Conservation (phyloP, 2,329 filamentous ascomycete genomes). For the Ophiostoma novo-ulmi region DNA sequence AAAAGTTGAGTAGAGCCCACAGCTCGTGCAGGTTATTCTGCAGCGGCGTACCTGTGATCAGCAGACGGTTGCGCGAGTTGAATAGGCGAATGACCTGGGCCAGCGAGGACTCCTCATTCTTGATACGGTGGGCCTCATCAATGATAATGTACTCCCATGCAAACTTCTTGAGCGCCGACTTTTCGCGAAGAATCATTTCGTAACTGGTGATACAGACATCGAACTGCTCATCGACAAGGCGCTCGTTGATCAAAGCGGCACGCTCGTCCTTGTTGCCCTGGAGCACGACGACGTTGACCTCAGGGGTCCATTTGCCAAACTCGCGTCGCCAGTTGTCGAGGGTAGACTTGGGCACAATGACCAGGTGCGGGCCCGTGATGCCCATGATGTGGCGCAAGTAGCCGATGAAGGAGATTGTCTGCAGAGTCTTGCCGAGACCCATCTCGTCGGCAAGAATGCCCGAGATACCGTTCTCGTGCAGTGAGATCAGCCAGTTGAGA, state of each 20-base stretch:
- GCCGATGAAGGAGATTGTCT: conserved; percentile 94
- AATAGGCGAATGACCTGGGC: conserved; percentile 96
- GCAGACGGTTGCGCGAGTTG: conserved; percentile 85
- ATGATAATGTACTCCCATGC: conserved; percentile 99
- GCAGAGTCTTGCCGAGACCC: conserved; percentile 94
- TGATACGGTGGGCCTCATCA: conserved; percentile 96
- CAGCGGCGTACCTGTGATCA: conserved; percentile 93
- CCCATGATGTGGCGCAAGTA: conserved; percentile 88
- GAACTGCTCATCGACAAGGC: conserved; percentile 89
- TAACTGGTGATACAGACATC: conserved; percentile 98
- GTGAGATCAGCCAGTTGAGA: conserved; percentile 93
- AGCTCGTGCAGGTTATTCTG: conserved; percentile 98
- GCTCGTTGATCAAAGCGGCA: conserved; percentile 78
- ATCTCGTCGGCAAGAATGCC: conserved; percentile 98
- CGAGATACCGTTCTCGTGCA: conserved; percentile 98
- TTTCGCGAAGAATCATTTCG: conserved; percentile 96
- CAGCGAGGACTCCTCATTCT: conserved; percentile 96
- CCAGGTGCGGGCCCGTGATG: conserved; percentile 84
- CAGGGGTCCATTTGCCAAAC: conserved; percentile 89
- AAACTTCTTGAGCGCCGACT: conserved; percentile 91
- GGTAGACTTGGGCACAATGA: conserved; percentile 93
- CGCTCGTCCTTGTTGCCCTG: conserved; percentile 95
- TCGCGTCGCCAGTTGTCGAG: conserved; percentile 98
- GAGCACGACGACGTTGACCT: conserved; percentile 87
- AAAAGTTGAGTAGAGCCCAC: conserved; percentile 94